Base-by-base conservation (phyloP, 225 moss, liverwort and hornwort species). In the Pseudisothecium myosuroides region DNA sequence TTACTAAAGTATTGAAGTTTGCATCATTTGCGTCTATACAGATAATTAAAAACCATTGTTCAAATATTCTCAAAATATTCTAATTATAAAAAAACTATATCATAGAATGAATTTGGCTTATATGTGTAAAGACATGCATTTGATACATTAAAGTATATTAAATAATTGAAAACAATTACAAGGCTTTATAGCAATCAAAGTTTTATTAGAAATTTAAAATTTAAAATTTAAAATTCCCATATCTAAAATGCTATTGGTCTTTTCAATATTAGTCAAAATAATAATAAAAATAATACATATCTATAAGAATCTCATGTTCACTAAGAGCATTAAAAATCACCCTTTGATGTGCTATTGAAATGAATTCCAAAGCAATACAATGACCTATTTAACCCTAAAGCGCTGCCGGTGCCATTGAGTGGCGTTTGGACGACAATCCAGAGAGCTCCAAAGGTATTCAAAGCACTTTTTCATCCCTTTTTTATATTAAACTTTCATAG, bases 231-330 rank as follows among this genome's bases (percentile, higher is more conserved):
- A 73, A 43, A 43, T 28, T 16, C 5, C 28, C 0, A 43, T 27
- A 17, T 17, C 10, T 28, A 5, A 45, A 3, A 17, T 73, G 5
- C 17, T 27, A 43, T 43, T 6, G 45, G 17, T 28, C 28, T 73
- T 73, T 73, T 17, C 17, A 7, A 39, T 23, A 69, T 8, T 24
- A 43, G 26, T 9, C 8, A 43, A 27, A 28, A 29, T 45, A 17
- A 47, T 47, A 31, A 17, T 17, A 6, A 74, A 29, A 31, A 47
- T 31, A 47, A 0, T 1, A 18, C 10, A 74, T 17, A 29, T 74
- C 4, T 47, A 6, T 31, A 18, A 74, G 4, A 47, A 24, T 14
- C 7, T 47, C 7, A 11, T 0, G 0, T 18, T 74, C 1, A 19
- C 31, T 49, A 19, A 74, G 2, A 11, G 4, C 12, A 19, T 49